phyloP scores from a whole-genome alignment of 1,284 basidiomycete genomes.

The Meripilus lineatus region DNA sequence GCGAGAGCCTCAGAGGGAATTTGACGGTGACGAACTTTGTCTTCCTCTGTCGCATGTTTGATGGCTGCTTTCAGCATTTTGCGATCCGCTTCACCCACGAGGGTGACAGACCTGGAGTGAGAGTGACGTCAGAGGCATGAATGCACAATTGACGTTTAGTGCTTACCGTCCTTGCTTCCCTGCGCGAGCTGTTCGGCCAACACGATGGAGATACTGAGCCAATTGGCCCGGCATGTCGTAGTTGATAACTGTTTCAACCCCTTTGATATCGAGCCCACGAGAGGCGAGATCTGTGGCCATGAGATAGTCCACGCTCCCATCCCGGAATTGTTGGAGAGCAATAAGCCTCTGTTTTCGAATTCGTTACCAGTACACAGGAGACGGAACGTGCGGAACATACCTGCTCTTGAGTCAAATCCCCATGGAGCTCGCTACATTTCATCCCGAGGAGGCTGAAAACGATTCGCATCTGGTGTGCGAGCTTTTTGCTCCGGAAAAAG shows the following conservation, averaged over 20 bases:
- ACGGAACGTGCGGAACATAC: constrained; percentile 35
- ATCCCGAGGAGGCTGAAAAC: constrained; percentile 87
- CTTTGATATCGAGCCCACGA: constrained; percentile 95
- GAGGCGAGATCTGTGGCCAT: constrained; percentile 96
- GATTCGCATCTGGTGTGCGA: constrained; percentile 95
- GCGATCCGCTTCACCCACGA: constrained; percentile 94
- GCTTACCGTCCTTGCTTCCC: constrained; percentile 85
- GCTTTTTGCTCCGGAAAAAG: constrained; percentile 93
- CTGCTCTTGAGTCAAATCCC: constrained; percentile 94
- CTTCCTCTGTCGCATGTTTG: constrained; percentile 77
- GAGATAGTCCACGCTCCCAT: constrained; percentile 81
- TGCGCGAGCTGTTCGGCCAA: constrained; percentile 94
- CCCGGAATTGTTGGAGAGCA: constrained; percentile 84
- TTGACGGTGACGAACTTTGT: constrained; percentile 87
- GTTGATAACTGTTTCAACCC: constrained; percentile 96
- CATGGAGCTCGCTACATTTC: constrained; percentile 90
- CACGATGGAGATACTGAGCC: constrained; percentile 93
- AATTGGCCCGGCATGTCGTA: constrained; percentile 97
- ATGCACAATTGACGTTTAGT: constrained; percentile 9
- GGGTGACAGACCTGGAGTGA: constrained; percentile 75
- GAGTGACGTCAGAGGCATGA: constrained; percentile 12
- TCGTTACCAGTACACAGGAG: constrained; percentile 10
- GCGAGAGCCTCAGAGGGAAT: constrained; percentile 77
- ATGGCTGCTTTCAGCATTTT: constrained; percentile 96
- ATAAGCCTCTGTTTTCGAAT: constrained; percentile 62